A percentile compares a stretch with the other conserved stretches of the same genome.
phyloP scores from a whole-genome alignment of 225 moss, liverwort and hornwort species.

The Neckera pumila region DNA sequence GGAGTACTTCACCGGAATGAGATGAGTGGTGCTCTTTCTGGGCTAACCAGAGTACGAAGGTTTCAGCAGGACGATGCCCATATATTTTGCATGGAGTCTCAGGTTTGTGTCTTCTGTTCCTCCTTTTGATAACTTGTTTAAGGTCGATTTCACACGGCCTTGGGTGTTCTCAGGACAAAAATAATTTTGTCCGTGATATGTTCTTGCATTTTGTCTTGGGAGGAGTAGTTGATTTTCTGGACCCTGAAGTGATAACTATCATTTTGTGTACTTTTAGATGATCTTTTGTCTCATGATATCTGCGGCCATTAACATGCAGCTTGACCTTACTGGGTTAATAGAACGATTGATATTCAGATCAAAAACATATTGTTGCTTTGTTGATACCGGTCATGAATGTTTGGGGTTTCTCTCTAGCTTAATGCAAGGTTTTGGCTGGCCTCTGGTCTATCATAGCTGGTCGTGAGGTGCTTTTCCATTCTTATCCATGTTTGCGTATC shows the following conservation, averaged over 20 bases:
- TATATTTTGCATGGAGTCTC: slow-evolving; percentile 93
- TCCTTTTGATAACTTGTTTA: background rate
- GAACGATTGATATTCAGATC: background rate
- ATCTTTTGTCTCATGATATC: background rate
- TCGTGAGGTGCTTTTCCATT: background rate
- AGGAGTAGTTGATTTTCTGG: background rate
- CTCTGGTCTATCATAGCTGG: background rate
- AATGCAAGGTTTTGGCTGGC: background rate
- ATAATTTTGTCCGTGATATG: background rate
- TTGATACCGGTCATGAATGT: background rate
- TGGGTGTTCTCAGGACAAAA: background rate
- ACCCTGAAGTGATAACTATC: background rate
- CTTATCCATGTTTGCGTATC: background rate
- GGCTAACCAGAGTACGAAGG: slow-evolving; percentile 85
- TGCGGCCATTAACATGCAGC: background rate
- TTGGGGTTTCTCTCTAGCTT: background rate
- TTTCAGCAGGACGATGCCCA: slow-evolving; percentile 99
- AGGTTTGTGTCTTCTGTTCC: slow-evolving; percentile 22
- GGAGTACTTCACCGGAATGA: slow-evolving; percentile 98
- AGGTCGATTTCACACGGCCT: background rate
- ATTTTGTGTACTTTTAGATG: background rate
- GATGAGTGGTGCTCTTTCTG: slow-evolving; percentile 94
- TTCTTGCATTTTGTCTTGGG: background rate
- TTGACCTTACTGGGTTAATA: background rate
- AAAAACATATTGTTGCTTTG: background rate